Base-by-base conservation (phyloP, 345 rosid species). In the Raphanus sativus region DNA sequence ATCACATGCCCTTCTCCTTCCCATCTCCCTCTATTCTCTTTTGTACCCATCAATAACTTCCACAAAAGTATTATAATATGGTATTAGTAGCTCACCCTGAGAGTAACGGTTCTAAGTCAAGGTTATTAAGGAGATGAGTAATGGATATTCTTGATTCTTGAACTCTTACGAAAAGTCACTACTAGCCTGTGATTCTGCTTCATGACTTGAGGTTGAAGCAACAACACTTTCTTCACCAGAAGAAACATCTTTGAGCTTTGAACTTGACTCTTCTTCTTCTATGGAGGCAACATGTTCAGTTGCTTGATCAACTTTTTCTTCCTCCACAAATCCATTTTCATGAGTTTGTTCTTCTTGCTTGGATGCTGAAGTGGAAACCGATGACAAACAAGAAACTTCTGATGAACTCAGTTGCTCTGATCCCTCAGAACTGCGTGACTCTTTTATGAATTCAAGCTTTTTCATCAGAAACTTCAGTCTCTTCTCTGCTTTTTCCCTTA, bases 401-500 rank as follows among this genome's bases (percentile, higher is more conserved):
- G 87, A 83, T 62, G 82, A 72, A 60, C 81, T 70, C 38, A 81
- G 81, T 38, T 67, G 74, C 52, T 83, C 89, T 15, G 86, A 71
- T 70, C 82, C 77, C 40, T 81, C 84, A 33, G 66, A 65, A 71
- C 64, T 32, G 11, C 74, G 66, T 6, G 81, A 80, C 64, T 77
- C 65, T 61, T 87, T 85, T 71, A 85, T 70, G n/a, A 84, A 81
- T 34, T 84, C 84, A 38, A 94, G 87, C 86, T 90, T 92, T 61
- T 85, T 89, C 80, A 56, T 82, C 76, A 92, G 77, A 77, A 82
- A 67, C 9, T 81, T 81, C 0, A 89, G 89, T 75, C 84, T 94
- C 79, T 84, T 90, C 69, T 88, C 95, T 55, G 97, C 92, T 77
- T 83, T 89, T 70, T 83, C 81, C 83, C 87, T 87, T 42, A 86